Conservation (phyloP, 306 rosid genomes). For the Psophocarpus tetragonolobus region DNA sequence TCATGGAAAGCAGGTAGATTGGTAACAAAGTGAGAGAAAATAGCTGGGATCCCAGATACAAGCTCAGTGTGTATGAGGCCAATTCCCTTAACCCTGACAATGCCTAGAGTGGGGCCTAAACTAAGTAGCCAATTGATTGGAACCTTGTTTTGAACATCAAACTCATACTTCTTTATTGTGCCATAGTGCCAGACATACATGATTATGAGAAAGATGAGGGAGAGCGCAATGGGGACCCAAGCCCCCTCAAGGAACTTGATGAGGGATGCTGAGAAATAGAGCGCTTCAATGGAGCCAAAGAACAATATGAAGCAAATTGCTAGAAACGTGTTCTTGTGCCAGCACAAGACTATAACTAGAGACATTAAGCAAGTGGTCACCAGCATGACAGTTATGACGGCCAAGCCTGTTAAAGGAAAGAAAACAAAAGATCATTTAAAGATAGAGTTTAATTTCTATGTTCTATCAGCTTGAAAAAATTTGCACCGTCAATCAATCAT, state of each 20-base stretch:
- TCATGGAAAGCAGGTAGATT: slow-evolving; percentile 98
- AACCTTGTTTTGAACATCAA: slow-evolving; percentile 92
- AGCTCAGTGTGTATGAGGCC: slow-evolving; percentile 97
- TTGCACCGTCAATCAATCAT: not conserved
- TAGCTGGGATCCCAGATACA: slow-evolving; percentile 91
- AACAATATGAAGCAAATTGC: slow-evolving; percentile 79
- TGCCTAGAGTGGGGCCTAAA: slow-evolving; percentile 80
- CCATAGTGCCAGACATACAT: slow-evolving; percentile 99
- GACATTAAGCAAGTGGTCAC: slow-evolving; percentile 97
- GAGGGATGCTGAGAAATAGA: slow-evolving; percentile 96
- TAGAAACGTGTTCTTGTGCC: slow-evolving; percentile 64
- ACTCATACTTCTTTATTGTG: slow-evolving; percentile 86
- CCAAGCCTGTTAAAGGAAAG: slow-evolving; percentile 66
- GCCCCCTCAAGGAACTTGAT: slow-evolving; percentile 97
- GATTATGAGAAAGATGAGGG: slow-evolving; percentile 73
- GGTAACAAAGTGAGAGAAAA: slow-evolving; percentile 96
- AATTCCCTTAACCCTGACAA: slow-evolving; percentile 87
- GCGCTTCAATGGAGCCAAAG: slow-evolving; percentile 95
- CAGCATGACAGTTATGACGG: slow-evolving; percentile 95
- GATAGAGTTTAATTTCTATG: not conserved
- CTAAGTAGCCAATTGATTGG: slow-evolving; percentile 91
- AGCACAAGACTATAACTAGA: slow-evolving; percentile 89
- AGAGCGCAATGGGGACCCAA: slow-evolving; percentile 95
- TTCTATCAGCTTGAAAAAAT: not conserved
- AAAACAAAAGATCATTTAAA: slow-evolving; percentile 19